These are phyloP conservation scores for Allantophomopsis lycopodina DNA, from an alignment of 2,329 filamentous ascomycete genomes.

Conservation along the genomic window DNA sequence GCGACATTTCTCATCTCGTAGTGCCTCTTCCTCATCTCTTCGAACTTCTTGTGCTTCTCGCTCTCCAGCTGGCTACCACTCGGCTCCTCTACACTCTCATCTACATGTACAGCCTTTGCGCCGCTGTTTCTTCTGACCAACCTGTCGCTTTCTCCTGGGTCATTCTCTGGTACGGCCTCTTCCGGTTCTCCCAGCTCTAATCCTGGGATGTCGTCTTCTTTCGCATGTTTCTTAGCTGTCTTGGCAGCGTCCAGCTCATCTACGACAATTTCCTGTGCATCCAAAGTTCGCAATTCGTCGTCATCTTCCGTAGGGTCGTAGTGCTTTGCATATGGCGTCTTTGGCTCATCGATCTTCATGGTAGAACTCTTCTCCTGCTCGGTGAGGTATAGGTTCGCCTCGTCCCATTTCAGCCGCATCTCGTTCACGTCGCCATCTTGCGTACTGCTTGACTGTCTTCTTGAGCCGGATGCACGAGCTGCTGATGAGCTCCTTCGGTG, in stretches of 20 bases:
- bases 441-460: constrained; percentile 35
- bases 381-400: constrained; percentile 92
- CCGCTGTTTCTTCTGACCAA: constrained; percentile 23
- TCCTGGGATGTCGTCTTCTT: constrained; percentile 75
- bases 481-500: constrained; percentile 76
- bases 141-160: constrained; percentile 22
- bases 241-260: constrained; percentile 47
- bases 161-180: constrained; percentile 44
- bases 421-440: constrained; percentile 40
- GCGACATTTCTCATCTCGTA: constrained; percentile 98
- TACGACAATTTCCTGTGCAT: constrained; percentile 57
- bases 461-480: constrained; percentile 47
- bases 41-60: constrained; percentile 87
- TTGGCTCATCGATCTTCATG: constrained; percentile 99
- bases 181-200: constrained; percentile 90
- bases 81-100: constrained; percentile 39
- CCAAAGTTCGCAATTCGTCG: constrained; percentile 48
- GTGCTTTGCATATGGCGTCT: constrained; percentile 88
- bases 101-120: constrained; percentile 75
- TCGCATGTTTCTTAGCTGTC: constrained; percentile 11
- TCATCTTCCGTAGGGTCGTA: constrained; percentile 86
- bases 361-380: constrained; percentile 91
- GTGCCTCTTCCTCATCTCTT: constrained; percentile 85
- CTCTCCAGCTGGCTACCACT: constrained; percentile 57
- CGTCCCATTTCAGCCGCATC: constrained; percentile 91